Evolutionary conservation across 2,329 filamentous ascomycete species (phyloP), one percentile per base, ranked within the genome.

Genomic region (Monosporascus sp.): DNA sequence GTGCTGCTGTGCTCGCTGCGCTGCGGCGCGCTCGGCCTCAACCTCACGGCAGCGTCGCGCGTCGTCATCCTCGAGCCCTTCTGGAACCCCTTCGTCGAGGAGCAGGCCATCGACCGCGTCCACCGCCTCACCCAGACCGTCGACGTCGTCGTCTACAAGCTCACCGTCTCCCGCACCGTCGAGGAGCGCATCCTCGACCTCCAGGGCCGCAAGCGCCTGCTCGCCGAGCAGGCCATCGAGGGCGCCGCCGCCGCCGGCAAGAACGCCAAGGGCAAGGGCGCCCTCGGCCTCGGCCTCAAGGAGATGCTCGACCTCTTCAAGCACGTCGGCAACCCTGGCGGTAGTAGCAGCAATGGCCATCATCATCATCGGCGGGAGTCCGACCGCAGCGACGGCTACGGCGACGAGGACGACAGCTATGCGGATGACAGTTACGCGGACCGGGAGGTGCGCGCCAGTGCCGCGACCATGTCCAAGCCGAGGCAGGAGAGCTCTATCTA

Each of bases 41-140:
- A 99, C 70, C 77, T 99, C 50, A 99, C 94, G 7, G 94, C 92
- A 0, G 94, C 94, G 9, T 94, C 88, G 57, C 82, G 94, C 18
- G 94, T 99, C 3, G 86, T 99, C 50, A 96, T 99, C 62, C 78
- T 99, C 44, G 94, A 99, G 71, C 94, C 94, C 0, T 99, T 99
- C 72, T 99, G 94, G 94, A 99, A 99, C 70, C 94, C 91, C 82
- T 99, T 99, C 66, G 90, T 99, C 36, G 94, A 99, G 76, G 94
- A 99, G 70, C 94, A 99, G 77, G 94, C 94, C 48, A 99, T 99
- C 62, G 94, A 99, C 71, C 90, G 94, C 51, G 94, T 99, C 25
- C 94, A 99, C 69, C 90, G 94, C n/a, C 86, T 99, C 50, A 97
- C 96, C 41, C 94, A 99, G 72, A 97, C 90, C 1, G 81, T 93